Base-by-base conservation (phyloP, 108 stramenopile genomes). In the Cyclotella sp. region DNA sequence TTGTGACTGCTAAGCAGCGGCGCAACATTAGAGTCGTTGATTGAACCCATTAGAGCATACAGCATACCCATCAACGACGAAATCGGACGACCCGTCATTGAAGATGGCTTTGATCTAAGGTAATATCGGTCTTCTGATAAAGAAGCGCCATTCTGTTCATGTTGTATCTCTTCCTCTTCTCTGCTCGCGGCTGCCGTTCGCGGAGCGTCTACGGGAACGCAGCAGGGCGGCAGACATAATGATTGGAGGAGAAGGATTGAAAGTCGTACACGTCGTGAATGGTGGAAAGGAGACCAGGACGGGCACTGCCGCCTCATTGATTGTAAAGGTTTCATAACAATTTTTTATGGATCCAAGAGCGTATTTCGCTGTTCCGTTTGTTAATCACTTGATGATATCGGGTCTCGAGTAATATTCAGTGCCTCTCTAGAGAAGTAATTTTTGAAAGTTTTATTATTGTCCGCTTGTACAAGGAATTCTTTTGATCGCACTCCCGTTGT, bases 231-330 rank as follows among this genome's bases (percentile, higher is more conserved):
- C 44, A 65, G 24, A 44, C 64, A 65, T n/a, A 65, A 24, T 18
- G 46, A 47, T 47, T 65, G 64, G 21, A 65, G 45, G 64, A 65
- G 61, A 1, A 62, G 19, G 39, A 42, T 62, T 1, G 34, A 55
- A 30, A 22, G 11, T 30, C 39, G 46, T 52, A 49, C 15, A n/a
- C 15, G 24, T 24, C 67, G 26, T 27, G 55, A 1, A 24, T 57
- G 55, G 3, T 22, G 55, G 24, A 57, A 8, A 8, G 13, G 49
- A 11, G 0, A 52, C 49, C 5, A 42, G 34, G 26, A 3, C 41
- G 14, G 11, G 22, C 61, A 13, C 13, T 58, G 22, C 26, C 19
- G 19, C 24, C 24, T 28, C 22, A 14, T 58, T 58, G 57, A 58
- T 27, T 58, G 6, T 28, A 58, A 28, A 2, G 24, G 26, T 24